Evolutionary conservation across 495 filamentous ascomycete species (phyloP).

Genomic region (Acidiella bohemica): DNA sequence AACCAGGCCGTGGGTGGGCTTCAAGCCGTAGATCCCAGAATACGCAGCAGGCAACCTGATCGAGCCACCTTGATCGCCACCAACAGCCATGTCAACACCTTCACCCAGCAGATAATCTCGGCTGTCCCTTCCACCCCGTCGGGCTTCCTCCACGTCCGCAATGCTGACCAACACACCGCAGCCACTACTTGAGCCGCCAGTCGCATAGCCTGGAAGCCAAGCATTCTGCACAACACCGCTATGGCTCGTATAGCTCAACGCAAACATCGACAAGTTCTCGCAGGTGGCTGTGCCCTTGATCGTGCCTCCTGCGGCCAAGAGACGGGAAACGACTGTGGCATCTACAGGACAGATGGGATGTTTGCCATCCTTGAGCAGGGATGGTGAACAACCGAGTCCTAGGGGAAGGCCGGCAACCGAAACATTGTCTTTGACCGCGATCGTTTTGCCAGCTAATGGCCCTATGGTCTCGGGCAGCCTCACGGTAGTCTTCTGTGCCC

Average conservation of each 20-base stretch:
- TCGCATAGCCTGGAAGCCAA: slow-evolving; percentile 29
- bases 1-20: slow-evolving; percentile 28
- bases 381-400: slow-evolving; percentile 20
- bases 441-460: slow-evolving; percentile 17
- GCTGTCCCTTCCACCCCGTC: slow-evolving; percentile 4
- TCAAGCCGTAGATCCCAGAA: slow-evolving; percentile 31
- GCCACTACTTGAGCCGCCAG: slow-evolving; percentile 46
- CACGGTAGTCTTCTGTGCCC: slow-evolving; percentile 9
- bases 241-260: slow-evolving; percentile 27
- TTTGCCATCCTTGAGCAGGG: slow-evolving; percentile 14
- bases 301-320: slow-evolving; percentile 31
- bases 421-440: slow-evolving; percentile 25
- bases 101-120: slow-evolving; percentile 19
- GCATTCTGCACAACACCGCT: slow-evolving; percentile 31
- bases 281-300: slow-evolving; percentile 28
- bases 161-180: slow-evolving; percentile 39
- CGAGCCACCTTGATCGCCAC: slow-evolving; percentile 47
- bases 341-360: slow-evolving; percentile 21
- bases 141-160: slow-evolving; percentile 9
- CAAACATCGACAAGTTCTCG: slow-evolving; percentile 33
- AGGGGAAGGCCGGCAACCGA: slow-evolving; percentile 22
- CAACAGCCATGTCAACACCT: slow-evolving; percentile 43
- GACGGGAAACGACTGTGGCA: slow-evolving; percentile 32
- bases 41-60: slow-evolving; percentile 40
- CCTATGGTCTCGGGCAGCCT: neutral